Conservation (phyloP, 176 grass and related monocot species). For the Bonia amplexicaulis region DNA sequence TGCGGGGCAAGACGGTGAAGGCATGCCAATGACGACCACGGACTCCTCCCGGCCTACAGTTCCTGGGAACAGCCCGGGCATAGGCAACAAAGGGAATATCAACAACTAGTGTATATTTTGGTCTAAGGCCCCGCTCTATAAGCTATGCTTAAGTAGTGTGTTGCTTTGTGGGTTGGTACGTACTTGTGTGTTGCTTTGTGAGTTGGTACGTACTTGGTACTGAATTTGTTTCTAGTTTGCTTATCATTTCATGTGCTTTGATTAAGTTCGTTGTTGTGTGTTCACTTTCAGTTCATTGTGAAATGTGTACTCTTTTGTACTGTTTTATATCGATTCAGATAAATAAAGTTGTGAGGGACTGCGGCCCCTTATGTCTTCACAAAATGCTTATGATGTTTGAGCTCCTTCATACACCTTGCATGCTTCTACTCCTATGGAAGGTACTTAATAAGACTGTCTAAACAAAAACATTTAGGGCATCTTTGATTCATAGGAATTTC, state of each 20-base stretch:
- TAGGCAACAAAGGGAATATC: slow-evolving; percentile 35
- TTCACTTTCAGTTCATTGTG: neutral
- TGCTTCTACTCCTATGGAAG: neutral
- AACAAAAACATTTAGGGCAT: no score
- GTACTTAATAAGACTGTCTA: no score
- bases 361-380: neutral
- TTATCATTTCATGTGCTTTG: neutral
- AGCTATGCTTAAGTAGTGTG: neutral
- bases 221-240: neutral
- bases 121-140: neutral
- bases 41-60: slow-evolving; percentile 25
- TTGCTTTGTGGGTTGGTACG: neutral
- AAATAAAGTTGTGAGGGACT: slow-evolving; percentile 33
- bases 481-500: no score
- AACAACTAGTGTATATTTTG: slow-evolving; percentile 29
- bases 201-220: no score
- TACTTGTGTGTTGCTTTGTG: neutral
- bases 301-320: slow-evolving; percentile 15
- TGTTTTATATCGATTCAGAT: neutral
- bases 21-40: slow-evolving; percentile 22
- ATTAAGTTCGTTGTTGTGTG: neutral
- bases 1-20: neutral
- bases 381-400: neutral
- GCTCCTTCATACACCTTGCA: neutral
- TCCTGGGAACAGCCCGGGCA: slow-evolving; percentile 49